These are phyloP conservation scores for Ogataea saltuana DNA, from an alignment of 805 yeast species.

Conservation along the genomic window DNA sequence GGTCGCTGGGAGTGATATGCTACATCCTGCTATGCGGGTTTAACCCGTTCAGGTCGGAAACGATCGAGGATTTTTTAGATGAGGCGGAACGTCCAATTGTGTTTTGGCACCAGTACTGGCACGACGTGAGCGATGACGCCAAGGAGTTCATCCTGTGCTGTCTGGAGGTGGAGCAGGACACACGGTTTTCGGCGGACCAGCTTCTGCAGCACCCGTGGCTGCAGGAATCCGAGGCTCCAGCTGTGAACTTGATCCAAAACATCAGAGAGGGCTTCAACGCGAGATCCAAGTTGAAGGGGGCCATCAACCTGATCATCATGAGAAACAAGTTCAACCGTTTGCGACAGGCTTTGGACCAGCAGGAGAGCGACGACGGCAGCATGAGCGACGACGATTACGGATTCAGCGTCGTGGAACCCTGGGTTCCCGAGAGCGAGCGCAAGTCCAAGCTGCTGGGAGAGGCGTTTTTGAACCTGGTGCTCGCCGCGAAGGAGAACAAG, in stretches of 20 bases:
- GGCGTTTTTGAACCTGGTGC: constrained; percentile 18
- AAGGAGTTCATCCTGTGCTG: constrained; percentile 68
- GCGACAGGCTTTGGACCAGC: constrained; percentile 46
- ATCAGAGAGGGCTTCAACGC: constrained; percentile 76
- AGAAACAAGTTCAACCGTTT: constrained; percentile 71
- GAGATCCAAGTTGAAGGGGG: constrained; percentile 73
- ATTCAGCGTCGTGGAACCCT: constrained; percentile 1
- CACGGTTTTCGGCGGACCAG: constrained; percentile 63
- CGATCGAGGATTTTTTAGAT: constrained; percentile 27
- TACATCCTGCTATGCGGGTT: constrained; percentile 22
- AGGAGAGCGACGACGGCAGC: constrained; percentile 36
- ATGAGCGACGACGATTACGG: constrained; percentile 31
- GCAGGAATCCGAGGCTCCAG: constrained; percentile 30
- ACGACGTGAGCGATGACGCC: constrained; percentile 50
- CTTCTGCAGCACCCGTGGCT: constrained; percentile 75
- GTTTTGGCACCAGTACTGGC: constrained; percentile 13
- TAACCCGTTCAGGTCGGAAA: constrained; percentile 14
- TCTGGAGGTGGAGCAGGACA: constrained; percentile 58
- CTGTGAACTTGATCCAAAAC: constrained; percentile 69
- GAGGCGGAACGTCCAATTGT: constrained; percentile 7
- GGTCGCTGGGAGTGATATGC: constrained; percentile 25
- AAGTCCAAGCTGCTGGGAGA: constrained; percentile 14
- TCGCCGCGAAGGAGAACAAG: constrained; percentile 21
- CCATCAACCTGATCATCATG: constrained; percentile 75
- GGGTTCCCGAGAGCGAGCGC: constrained; percentile 36